These are phyloP conservation scores for Pseudogymnoascus sp. DNA, from an alignment of 2,329 filamentous ascomycete species.

Conservation along the genomic window DNA sequence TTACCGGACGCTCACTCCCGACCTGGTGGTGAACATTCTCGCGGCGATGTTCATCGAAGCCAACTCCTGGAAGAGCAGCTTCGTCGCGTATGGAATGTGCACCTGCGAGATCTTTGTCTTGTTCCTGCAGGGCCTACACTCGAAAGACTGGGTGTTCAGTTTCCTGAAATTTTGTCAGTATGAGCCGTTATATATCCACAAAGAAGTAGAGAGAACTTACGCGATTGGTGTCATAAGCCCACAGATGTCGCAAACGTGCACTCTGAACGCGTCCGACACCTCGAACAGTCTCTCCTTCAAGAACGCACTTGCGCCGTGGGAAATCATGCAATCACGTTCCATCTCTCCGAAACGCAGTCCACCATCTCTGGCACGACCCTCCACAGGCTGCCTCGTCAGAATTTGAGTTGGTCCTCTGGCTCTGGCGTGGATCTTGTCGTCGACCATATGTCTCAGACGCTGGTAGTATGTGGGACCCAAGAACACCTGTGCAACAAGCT, in stretches of 20 bases:
- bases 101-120: conserved; percentile 98
- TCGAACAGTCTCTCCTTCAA: conserved; percentile 96
- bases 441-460: conserved; percentile 97
- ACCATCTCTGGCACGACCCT: conserved; percentile 96
- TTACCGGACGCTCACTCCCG: conserved; percentile 63
- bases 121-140: conserved; percentile 96
- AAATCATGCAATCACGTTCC: conserved; percentile 99
- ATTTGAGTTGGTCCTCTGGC: conserved; percentile 95
- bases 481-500: conserved; percentile 91
- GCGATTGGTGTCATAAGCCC: conserved; percentile 98
- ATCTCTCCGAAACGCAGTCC: conserved; percentile 99
- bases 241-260: conserved; percentile 97
- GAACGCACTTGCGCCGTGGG: conserved; percentile 95
- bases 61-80: conserved; percentile 95
- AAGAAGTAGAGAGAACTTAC: conserved; percentile 50
- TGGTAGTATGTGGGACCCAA: conserved; percentile 98
- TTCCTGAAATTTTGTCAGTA: conserved; percentile 51
- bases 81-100: conserved; percentile 95
- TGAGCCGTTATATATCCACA: conserved; percentile 4
- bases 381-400: conserved; percentile 90
- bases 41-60: conserved; percentile 98
- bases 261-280: conserved; percentile 94
- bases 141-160: conserved; percentile 90
- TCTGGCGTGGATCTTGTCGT: conserved; percentile 99
- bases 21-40: conserved; percentile 88